Conservation (phyloP, 2,329 filamentous ascomycete species). For the Hypoxylon sp. region DNA sequence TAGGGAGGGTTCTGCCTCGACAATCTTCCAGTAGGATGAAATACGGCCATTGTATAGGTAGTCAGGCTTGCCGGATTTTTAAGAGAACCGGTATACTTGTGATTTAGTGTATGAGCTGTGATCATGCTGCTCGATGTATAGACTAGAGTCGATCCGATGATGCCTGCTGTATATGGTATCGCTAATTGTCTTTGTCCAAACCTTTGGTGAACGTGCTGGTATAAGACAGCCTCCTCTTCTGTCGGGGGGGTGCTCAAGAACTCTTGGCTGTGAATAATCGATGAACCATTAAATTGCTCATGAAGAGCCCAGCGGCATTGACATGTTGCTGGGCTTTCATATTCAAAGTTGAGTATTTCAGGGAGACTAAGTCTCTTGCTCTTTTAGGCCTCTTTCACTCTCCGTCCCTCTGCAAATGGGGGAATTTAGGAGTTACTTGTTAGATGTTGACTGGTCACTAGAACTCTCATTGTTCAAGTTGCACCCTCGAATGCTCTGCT, state of each 20-base stretch:
- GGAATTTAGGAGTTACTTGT: constrained; percentile 54
- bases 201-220: constrained; percentile 32
- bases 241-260: constrained; percentile 30
- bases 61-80: constrained; percentile 29
- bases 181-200: constrained; percentile 44
- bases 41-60: constrained; percentile 35
- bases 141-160: constrained; percentile 37
- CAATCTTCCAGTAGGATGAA: constrained; percentile 25
- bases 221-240: constrained; percentile 27
- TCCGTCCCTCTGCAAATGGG: constrained; percentile 47
- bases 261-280: constrained; percentile 39
- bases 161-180: constrained; percentile 37
- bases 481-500: constrained; percentile 42
- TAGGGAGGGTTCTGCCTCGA: constrained; percentile 24
- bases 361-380: constrained; percentile 40
- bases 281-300: constrained; percentile 43
- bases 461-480: constrained; percentile 45
- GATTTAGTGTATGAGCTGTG: constrained; percentile 33
- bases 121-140: constrained; percentile 42
- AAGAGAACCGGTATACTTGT: constrained; percentile 26
- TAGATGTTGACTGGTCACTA: constrained; percentile 44
- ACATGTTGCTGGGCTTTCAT: constrained; percentile 41
- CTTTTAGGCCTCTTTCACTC: constrained; percentile 47
- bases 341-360: constrained; percentile 43
- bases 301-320: constrained; percentile 41